These are phyloP conservation scores for Rhizoclosmatium sp. DNA, from an alignment of 192 early-diverging fungal genomes.

Conservation along the genomic window DNA sequence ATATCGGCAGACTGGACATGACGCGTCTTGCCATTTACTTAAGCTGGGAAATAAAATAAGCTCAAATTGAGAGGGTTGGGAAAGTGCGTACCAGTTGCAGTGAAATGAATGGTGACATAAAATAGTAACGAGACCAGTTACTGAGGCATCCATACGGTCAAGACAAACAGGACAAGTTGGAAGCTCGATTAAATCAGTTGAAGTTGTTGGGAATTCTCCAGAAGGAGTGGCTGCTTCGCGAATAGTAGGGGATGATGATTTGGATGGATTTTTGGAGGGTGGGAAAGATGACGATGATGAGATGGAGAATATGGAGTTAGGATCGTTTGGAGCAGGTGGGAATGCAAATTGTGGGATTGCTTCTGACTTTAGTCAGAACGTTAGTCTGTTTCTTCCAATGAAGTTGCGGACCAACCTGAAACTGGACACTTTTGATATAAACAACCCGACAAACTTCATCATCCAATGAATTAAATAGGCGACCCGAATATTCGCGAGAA, in stretches of 20 bases:
- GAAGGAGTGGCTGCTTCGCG: background rate
- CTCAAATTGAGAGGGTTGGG: background rate
- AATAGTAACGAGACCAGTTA: conserved; percentile 90
- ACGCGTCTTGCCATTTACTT: conserved; percentile 85
- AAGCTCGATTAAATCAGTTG: conserved; percentile 69
- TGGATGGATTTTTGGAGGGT: background rate
- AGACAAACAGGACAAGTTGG: conserved; percentile 97
- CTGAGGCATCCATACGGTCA: conserved; percentile 89
- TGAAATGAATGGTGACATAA: conserved; percentile 97
- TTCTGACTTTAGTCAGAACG: background rate
- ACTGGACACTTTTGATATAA: conserved; percentile 74
- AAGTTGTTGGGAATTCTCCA: background rate
- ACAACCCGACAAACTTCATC: conserved; percentile 73
- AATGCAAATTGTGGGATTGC: conserved; percentile 5
- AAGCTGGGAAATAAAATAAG: conserved; percentile 46
- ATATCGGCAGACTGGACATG: conserved; percentile 93
- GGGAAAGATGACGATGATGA: background rate
- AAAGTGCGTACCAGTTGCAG: conserved; percentile 70
- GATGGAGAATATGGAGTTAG: conserved; percentile 36
- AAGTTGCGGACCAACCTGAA: conserved; percentile 59
- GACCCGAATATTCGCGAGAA: conserved; percentile 81
- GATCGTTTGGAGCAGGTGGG: conserved; percentile 42
- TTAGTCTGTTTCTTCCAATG: background rate
- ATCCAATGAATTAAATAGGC: conserved; percentile 85
- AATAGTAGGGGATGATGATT: background rate